A percentile compares a stretch with the other conserved stretches of the same genome.
These are phyloP conservation scores for Calophaca sinica DNA, from an alignment of 306 rosid genomes.

Conservation along the genomic window DNA sequence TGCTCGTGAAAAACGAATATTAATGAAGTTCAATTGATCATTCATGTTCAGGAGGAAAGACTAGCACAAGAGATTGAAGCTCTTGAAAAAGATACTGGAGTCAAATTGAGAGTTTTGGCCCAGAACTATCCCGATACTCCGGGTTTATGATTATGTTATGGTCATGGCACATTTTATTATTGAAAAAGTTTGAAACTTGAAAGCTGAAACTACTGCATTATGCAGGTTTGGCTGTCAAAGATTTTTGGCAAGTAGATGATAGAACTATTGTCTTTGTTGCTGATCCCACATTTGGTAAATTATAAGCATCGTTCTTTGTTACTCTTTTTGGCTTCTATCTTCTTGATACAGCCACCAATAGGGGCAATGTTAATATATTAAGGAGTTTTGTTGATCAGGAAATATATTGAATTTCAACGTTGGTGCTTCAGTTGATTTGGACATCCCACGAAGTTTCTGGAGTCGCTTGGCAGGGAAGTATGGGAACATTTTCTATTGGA, in stretches of 20 bases:
- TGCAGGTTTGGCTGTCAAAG: constrained; percentile 84
- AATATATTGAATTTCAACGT: constrained; percentile 94
- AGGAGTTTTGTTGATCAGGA: constrained; percentile 59
- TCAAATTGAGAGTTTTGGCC: constrained; percentile 88
- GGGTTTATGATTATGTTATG: no score
- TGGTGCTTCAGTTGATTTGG: constrained; percentile 86
- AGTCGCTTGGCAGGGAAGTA: constrained; percentile 95
- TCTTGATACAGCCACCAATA: no score
- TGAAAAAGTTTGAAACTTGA: no score
- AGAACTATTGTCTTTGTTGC: constrained; percentile 97
- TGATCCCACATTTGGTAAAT: constrained; percentile 97
- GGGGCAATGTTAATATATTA: no score
- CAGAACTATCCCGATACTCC: constrained; percentile 98
- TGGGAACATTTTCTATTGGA: constrained; percentile 95
- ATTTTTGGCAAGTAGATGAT: constrained; percentile 97
- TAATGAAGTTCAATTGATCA: constrained; percentile 29
- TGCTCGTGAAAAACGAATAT: not conserved
- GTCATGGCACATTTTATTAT: no score
- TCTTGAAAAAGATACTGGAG: constrained; percentile 84
- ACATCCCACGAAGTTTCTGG: constrained; percentile 95
- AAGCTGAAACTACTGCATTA: no score
- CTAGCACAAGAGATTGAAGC: constrained; percentile 71
- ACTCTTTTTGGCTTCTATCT: not conserved
- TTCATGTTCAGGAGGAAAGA: constrained; percentile 73
- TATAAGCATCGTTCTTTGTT: constrained; percentile 30